A percentile compares a stretch with the other conserved stretches of the same genome.
Evolutionary conservation across 2,329 filamentous ascomycete genomes (phyloP).

Genomic region (Aspergillus sp.): DNA sequence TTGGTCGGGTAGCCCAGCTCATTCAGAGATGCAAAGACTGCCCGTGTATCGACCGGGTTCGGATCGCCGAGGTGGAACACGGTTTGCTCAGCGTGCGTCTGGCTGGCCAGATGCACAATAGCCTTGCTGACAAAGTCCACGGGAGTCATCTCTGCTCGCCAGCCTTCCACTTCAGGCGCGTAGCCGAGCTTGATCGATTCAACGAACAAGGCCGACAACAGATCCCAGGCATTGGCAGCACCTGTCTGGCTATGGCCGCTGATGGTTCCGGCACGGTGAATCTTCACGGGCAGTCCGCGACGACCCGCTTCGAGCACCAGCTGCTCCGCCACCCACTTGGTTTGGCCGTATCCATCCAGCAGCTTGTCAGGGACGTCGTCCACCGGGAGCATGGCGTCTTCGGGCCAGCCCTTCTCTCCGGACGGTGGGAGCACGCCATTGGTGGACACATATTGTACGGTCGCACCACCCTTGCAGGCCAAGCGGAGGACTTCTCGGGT

Average conservation of each 20-base stretch:
- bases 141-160: constrained; percentile 81
- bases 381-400: constrained; percentile 67
- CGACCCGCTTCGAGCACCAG: constrained; percentile 69
- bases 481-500: constrained; percentile 73
- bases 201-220: constrained; percentile 73
- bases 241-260: constrained; percentile 75
- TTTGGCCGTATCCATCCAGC: constrained; percentile 74
- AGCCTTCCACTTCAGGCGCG: constrained; percentile 70
- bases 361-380: constrained; percentile 70
- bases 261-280: constrained; percentile 75
- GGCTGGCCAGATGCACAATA: constrained; percentile 69
- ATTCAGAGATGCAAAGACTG: constrained; percentile 65
- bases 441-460: constrained; percentile 76
- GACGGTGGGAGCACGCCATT: constrained; percentile 77
- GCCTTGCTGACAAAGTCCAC: constrained; percentile 78
- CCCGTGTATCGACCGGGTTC: constrained; percentile 65
- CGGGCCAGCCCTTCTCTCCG: constrained; percentile 65
- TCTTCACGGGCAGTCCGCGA: constrained; percentile 69
- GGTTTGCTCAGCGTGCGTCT: constrained; percentile 62
- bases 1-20: constrained; percentile 72
- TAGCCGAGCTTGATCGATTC: constrained; percentile 74
- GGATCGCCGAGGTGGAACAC: constrained; percentile 77
- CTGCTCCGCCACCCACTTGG: constrained; percentile 79
- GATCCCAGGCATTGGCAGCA: constrained; percentile 75
- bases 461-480: constrained; percentile 67